Evolutionary conservation across 495 filamentous ascomycete genomes (phyloP), one percentile per base, ranked within the genome.

Genomic region (Lophiostoma macrostomum): DNA sequence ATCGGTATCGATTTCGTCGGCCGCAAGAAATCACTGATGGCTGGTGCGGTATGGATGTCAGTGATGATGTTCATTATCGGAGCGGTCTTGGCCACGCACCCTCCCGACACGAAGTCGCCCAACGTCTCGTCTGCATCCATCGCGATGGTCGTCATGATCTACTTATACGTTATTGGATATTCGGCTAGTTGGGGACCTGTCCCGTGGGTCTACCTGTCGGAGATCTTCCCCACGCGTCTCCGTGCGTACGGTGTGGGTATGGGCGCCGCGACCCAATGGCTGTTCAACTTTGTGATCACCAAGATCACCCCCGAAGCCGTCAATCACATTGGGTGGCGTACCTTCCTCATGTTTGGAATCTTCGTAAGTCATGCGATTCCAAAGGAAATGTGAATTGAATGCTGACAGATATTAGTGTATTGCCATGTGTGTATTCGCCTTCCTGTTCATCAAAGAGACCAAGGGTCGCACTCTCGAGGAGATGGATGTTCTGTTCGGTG

Each of bases 101-200:
- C 14, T 5, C 16, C 19, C 3, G 37, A 31, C 29, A n/a, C n/a
- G n/a, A n/a, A n/a, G n/a, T n/a, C n/a, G n/a, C n/a, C n/a, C n/a
- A n/a, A n/a, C n/a, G n/a, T n/a, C n/a, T n/a, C n/a, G n/a, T 5
- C 25, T 7, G 4, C 12, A n/a, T 11, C 13, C 4, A 10, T 12
- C 11, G 12, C 29, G 10, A 27, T 27, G 3, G 14, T 46, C 16
- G 37, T 22, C 20, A 41, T 41, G 16, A 13, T 46, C 4, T 46
- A 46, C 16, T 5, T 46, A 13, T 32, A 46, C 16, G 23, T 10
- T 4, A 10, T 31, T 10, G 5, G 84, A 67, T 88, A 87, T 63
- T 83, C 83, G 7, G 78, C 83, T 0, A 78, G 80, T 5, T 88
- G 83, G 83, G 86, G 87, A 64, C 82, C 81, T 5, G 65, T 64